These are phyloP conservation scores for Stentor roeselii DNA, from an alignment of 73 alveolate genomes.

Conservation along the genomic window DNA sequence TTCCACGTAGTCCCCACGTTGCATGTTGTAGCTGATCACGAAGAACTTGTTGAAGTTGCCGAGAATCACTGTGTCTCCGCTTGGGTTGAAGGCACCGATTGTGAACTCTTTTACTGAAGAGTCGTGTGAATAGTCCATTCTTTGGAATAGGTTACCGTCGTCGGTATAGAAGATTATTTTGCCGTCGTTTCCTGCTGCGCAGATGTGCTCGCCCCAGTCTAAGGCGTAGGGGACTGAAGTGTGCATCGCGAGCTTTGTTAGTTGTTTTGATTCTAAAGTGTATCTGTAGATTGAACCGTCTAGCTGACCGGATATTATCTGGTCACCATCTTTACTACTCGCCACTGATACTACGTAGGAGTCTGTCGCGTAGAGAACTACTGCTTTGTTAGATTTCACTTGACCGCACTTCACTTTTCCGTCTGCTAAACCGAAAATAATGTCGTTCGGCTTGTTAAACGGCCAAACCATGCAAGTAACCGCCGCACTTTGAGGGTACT, in stretches of 20 bases:
- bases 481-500: slow-evolving; percentile 95
- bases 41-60: slow-evolving; percentile 96
- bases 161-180: slow-evolving; percentile 91
- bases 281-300: slow-evolving; percentile 96
- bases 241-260: slow-evolving; percentile 66
- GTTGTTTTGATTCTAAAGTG: slow-evolving; percentile 85
- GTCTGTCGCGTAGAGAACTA: slow-evolving; percentile 71
- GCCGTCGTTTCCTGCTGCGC: slow-evolving; percentile 98
- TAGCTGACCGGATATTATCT: slow-evolving; percentile 96
- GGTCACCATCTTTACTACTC: slow-evolving; percentile 94
- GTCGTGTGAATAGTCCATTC: slow-evolving; percentile 96
- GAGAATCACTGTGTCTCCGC: slow-evolving; percentile 98
- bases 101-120: slow-evolving; percentile 95
- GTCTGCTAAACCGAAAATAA: slow-evolving; percentile 98
- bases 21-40: slow-evolving; percentile 87
- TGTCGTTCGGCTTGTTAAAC: slow-evolving; percentile 82
- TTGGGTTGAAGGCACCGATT: slow-evolving; percentile 92
- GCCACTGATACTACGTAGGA: slow-evolving; percentile 88
- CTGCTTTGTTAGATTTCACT: slow-evolving; percentile 87
- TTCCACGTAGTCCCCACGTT: slow-evolving; percentile 98
- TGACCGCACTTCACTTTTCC: slow-evolving; percentile 98
- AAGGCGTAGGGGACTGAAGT: slow-evolving; percentile 93
- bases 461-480: slow-evolving; percentile 99
- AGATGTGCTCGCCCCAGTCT: slow-evolving; percentile 95
- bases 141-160: slow-evolving; percentile 89